phyloP scores from a whole-genome alignment of 2,329 filamentous ascomycete species.

The Xylaria sp. region DNA sequence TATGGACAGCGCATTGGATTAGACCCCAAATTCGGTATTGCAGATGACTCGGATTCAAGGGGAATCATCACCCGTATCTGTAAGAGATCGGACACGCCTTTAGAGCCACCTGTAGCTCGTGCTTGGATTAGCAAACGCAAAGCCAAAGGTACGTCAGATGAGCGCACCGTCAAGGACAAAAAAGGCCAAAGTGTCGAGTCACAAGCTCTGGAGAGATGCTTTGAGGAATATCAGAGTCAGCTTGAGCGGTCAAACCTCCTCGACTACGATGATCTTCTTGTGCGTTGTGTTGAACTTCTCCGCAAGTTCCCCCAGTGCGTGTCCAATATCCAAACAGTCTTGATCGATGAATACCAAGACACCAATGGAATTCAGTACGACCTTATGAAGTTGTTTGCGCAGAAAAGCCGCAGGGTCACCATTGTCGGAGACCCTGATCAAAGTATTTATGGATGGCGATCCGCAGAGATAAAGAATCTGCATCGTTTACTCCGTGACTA shows the following conservation, averaged over 20 bases:
- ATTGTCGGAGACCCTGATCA: constrained; percentile 97
- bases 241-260: constrained; percentile 81
- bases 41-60: constrained; percentile 82
- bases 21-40: constrained; percentile 86
- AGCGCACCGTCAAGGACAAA: constrained; percentile 55
- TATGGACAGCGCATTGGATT: constrained; percentile 90
- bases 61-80: constrained; percentile 85
- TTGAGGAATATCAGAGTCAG: constrained; percentile 79
- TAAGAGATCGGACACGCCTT: constrained; percentile 73
- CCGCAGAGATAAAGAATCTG: constrained; percentile 90
- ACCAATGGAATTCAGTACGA: constrained; percentile 96
- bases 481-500: constrained; percentile 80
- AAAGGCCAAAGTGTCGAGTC: constrained; percentile 53
- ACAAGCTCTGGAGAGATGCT: constrained; percentile 73
- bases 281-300: constrained; percentile 84
- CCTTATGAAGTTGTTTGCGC: constrained; percentile 87
- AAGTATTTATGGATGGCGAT: constrained; percentile 96
- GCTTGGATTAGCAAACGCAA: constrained; percentile 79
- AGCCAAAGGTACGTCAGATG: constrained; percentile 60
- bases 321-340: constrained; percentile 86
- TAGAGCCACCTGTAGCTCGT: constrained; percentile 77
- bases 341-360: constrained; percentile 98
- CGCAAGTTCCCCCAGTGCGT: constrained; percentile 80
- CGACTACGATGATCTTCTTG: constrained; percentile 92
- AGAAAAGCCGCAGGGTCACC: constrained; percentile 78